Evolutionary conservation across 2,329 filamentous ascomycete species (phyloP).

Genomic region (Penicillium concentricum): DNA sequence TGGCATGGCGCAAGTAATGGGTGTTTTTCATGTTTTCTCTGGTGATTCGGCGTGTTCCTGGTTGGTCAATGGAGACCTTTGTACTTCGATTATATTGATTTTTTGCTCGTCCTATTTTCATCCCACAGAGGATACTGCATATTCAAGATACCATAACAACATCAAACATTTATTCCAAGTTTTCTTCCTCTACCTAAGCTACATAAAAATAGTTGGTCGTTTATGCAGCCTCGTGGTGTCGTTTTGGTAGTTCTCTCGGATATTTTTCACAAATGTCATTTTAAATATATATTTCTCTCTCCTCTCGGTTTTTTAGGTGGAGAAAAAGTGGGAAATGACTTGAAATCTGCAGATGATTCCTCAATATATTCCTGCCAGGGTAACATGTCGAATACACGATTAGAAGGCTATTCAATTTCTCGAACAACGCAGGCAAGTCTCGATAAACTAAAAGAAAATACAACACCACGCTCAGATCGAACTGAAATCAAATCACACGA

Average conservation of each 20-base stretch:
- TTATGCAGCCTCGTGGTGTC: too few species aligned
- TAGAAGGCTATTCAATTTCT: background rate
- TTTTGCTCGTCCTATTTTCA: background rate
- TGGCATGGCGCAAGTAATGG: constrained; percentile 5
- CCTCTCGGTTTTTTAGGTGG: too few species aligned
- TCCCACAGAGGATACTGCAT: constrained; percentile 1
- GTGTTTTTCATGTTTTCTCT: background rate
- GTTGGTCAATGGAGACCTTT: background rate
- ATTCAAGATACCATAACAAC: background rate
- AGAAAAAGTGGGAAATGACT: too few species aligned
- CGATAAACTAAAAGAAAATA: background rate
- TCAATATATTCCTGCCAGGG: too few species aligned
- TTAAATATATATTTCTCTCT: too few species aligned
- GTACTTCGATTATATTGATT: background rate
- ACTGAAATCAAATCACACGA: constrained; percentile 3
- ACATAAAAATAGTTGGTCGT: background rate
- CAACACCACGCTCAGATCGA: constrained; percentile 3
- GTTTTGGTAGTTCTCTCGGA: too few species aligned
- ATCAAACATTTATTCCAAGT: background rate
- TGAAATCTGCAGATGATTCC: too few species aligned
- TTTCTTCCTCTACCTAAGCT: background rate
- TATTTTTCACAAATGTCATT: too few species aligned
- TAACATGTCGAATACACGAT: background rate
- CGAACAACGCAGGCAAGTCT: background rate
- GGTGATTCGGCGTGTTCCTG: background rate